Percentiles rank a stretch among this genome's conserved stretches.
Conservation (phyloP, 2,329 filamentous ascomycete genomes). For the Hypomyces perniciosus region DNA sequence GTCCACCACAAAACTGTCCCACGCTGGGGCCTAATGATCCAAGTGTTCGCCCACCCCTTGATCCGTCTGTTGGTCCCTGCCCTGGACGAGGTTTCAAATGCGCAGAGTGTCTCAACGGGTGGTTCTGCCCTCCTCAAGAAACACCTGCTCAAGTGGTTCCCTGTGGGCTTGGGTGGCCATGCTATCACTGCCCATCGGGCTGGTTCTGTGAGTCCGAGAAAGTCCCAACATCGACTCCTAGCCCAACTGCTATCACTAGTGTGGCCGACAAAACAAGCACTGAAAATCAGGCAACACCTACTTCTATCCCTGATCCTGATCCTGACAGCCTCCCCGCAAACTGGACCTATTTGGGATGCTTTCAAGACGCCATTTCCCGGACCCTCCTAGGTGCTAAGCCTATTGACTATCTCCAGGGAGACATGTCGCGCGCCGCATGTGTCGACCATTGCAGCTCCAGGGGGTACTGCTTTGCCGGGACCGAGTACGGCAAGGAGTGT, state of each 20-base stretch:
- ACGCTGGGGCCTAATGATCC: not conserved
- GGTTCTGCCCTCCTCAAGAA: constrained; percentile 27
- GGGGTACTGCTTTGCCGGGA: constrained; percentile 40
- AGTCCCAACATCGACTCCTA: not conserved
- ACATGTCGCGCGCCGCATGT: constrained; percentile 46
- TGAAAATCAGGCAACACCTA: not conserved
- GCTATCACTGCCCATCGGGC: constrained; percentile 25
- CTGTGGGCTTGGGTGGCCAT: constrained; percentile 27
- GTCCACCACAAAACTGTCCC: constrained; percentile 1
- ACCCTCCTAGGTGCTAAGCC: constrained; percentile 19
- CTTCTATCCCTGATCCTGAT: not conserved
- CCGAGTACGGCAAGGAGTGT: constrained; percentile 46
- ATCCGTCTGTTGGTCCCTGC: constrained; percentile 16
- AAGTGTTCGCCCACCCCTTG: constrained; percentile 1
- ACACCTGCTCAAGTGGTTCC: constrained; percentile 24
- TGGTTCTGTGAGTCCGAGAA: constrained; percentile 22
- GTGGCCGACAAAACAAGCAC: not conserved
- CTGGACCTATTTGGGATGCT: constrained; percentile 28
- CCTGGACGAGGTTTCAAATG: constrained; percentile 23
- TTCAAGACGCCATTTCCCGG: constrained; percentile 22
- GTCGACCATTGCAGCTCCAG: constrained; percentile 38
- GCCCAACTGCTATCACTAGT: not conserved
- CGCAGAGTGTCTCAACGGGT: constrained; percentile 24
- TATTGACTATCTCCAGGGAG: constrained; percentile 20
- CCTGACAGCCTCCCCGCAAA: constrained; percentile 2